These are phyloP conservation scores for Blastomyces emzantsi DNA, from an alignment of 2,329 filamentous ascomycete genomes.

Conservation along the genomic window DNA sequence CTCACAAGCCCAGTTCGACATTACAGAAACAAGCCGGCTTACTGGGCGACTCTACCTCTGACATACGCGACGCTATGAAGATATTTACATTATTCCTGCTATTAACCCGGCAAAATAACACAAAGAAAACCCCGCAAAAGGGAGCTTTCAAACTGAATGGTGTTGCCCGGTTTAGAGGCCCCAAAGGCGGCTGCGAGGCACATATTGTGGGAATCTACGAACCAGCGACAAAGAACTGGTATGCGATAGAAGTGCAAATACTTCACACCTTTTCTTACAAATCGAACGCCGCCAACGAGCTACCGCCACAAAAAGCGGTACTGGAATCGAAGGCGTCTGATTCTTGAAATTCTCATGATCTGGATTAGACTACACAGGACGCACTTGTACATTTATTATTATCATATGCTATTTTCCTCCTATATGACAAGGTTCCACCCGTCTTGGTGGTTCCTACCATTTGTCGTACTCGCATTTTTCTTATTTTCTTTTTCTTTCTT, in stretches of 20 bases:
- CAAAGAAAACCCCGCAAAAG: constrained; percentile 3
- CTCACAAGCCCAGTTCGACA: background rate
- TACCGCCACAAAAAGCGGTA: background rate
- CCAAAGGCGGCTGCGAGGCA: constrained; percentile 10
- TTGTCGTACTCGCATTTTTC: background rate
- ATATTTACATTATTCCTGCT: background rate
- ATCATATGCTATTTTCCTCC: background rate
- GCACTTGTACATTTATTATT: background rate
- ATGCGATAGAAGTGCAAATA: constrained; percentile 4
- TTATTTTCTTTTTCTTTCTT: background rate
- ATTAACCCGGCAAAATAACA: background rate
- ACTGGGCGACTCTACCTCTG: background rate
- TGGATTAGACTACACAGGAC: background rate
- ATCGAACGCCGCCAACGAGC: background rate
- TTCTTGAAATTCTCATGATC: background rate
- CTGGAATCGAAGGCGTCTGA: background rate
- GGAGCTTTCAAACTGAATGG: constrained; percentile 9
- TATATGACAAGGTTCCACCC: background rate
- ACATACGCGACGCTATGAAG: background rate
- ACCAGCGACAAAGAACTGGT: constrained; percentile 1
- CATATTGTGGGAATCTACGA: constrained; percentile 8
- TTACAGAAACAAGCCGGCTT: background rate
- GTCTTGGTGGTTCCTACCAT: background rate
- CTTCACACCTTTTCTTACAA: background rate
- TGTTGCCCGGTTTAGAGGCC: constrained; percentile 8